Base-by-base conservation (phyloP, 345 rosid genomes). In the Salix arbutifolia region DNA sequence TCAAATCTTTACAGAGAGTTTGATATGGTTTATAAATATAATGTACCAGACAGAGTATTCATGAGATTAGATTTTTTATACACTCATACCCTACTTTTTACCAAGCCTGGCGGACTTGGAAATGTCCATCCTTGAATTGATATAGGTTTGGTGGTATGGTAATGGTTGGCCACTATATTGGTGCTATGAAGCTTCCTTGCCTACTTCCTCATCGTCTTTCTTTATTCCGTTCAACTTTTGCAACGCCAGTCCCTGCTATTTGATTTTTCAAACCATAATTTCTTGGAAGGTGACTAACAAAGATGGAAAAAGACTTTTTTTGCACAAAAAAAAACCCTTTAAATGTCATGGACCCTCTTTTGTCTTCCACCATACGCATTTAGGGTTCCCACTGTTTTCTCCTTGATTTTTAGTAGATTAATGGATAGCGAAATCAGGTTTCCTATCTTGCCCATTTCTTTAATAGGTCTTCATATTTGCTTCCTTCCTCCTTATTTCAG, bases 351-450 rank as follows among this genome's bases (percentile, higher is more conserved):
- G 73, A 71, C 44, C 79, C 64, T 16, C 26, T 50, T 66, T 60
- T 80, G 77, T 26, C 77, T 69, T 18, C 83, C 72, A 50, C 61
- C 71, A 4, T 6, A 23, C 67, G 23, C 37, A 5, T n/a, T 1
- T 35, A 30, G 4, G 25, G 12, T 38, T 7, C 19, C 61, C 44
- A 28, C 19, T 38, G 28, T 19, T 28, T n/a, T 52, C 40, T 28
- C 42, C 53, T 17, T 44, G 25, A 19, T 62, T 21, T 31, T 33
- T 62, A 38, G 1, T 38, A 35, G 37, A 42, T 11, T 42, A 42
- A 42, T 42, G 13, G 46, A 30, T 28, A 1, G 21, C n/a, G 10
- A 67, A 13, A 10, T 2, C 4, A 46, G 2, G 25, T 19, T 66
- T 35, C 9, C 58, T 5, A 18, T 46, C 0, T 65, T 65, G 38